Evolutionary conservation across 2,329 filamentous ascomycete genomes (phyloP).

Genomic region (Zymoseptoria tritici): DNA sequence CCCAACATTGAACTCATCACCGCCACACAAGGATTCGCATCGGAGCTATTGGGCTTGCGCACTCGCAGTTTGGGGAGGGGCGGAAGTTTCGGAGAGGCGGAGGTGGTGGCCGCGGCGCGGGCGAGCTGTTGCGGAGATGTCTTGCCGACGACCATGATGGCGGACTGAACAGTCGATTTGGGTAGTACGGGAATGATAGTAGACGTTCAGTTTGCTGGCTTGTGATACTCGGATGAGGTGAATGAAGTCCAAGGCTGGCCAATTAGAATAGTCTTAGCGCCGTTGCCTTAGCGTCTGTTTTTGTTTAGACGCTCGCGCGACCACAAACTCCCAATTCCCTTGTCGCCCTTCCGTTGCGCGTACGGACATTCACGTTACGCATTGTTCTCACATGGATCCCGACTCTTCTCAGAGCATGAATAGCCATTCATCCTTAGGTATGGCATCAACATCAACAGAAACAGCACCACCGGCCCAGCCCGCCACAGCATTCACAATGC

Average conservation of each 20-base stretch:
- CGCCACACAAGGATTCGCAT: slow-evolving; percentile 57
- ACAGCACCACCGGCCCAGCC: background rate
- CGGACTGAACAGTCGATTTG: background rate
- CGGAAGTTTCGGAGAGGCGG: slow-evolving; percentile 42
- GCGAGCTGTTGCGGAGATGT: slow-evolving; percentile 24
- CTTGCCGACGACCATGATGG: slow-evolving; percentile 30
- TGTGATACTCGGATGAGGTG: background rate
- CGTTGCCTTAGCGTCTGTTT: background rate
- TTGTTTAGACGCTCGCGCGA: background rate
- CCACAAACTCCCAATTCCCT: background rate
- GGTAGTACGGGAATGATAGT: background rate
- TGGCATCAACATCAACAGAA: background rate
- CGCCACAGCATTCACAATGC: background rate
- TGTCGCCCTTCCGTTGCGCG: background rate
- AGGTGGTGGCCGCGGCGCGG: slow-evolving; percentile 26
- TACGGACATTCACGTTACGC: background rate
- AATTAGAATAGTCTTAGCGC: background rate
- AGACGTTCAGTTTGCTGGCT: background rate
- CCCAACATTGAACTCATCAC: slow-evolving; percentile 61
- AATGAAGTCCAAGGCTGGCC: background rate
- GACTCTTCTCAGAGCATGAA: background rate
- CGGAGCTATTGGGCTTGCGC: slow-evolving; percentile 54
- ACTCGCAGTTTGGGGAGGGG: slow-evolving; percentile 58
- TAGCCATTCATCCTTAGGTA: background rate
- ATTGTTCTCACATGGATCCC: background rate